phyloP scores from a whole-genome alignment of 2,329 filamentous ascomycete genomes.

The Lasiodiplodia sp. region DNA sequence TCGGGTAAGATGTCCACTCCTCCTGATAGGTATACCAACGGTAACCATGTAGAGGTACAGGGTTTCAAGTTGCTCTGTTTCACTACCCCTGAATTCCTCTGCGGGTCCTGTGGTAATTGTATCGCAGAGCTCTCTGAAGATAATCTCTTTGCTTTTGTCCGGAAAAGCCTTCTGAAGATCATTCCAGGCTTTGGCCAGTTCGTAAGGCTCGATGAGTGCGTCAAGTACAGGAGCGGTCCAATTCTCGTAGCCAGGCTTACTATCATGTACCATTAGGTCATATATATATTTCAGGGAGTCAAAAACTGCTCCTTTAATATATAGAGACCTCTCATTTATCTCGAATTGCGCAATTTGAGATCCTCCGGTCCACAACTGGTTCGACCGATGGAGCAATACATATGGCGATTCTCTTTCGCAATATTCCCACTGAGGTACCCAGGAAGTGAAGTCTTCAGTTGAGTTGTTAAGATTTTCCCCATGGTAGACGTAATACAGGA shows the following conservation, averaged over 20 bases:
- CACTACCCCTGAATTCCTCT: background rate
- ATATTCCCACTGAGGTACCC: background rate
- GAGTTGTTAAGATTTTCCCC: background rate
- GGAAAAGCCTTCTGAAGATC: no score
- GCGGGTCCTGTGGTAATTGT: background rate
- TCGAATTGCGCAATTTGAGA: no score
- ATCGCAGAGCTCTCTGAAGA: background rate
- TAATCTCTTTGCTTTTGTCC: no score
- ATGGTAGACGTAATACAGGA: background rate
- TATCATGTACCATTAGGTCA: accelerated
- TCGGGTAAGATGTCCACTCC: background rate
- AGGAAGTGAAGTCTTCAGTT: background rate
- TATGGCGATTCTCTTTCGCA: no score
- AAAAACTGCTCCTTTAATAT: no score
- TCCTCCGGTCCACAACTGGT: accelerated
- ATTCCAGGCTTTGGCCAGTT: no score
- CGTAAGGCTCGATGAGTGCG: no score
- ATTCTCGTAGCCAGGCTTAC: no score
- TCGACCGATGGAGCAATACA: no score
- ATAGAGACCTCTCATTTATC: no score
- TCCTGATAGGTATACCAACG: background rate
- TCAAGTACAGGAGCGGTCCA: no score
- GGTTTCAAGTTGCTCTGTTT: background rate
- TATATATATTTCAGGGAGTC: no score
- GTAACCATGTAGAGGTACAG: background rate